These are phyloP conservation scores for Coleophoma eucalyptorum DNA, from an alignment of 2,329 filamentous ascomycete species.

Conservation along the genomic window DNA sequence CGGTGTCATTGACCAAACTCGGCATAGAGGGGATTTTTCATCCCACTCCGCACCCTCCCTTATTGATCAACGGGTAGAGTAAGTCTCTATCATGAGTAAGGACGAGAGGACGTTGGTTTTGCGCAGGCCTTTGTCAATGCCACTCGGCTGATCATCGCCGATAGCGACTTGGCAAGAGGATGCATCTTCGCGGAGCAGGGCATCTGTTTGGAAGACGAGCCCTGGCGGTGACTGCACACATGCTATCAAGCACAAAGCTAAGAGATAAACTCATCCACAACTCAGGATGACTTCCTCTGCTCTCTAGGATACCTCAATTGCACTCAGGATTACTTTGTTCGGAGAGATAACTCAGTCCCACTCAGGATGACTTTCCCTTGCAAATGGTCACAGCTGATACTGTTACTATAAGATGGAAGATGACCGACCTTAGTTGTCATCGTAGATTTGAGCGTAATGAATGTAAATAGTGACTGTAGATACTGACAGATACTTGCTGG, in stretches of 20 bases:
- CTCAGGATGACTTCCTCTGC: too few species aligned
- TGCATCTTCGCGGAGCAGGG: conserved; percentile 22
- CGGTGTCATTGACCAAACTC: conserved; percentile 15
- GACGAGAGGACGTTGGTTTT: conserved; percentile 16
- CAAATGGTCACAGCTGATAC: too few species aligned
- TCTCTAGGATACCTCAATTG: too few species aligned
- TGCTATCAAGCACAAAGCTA: conserved; percentile 5
- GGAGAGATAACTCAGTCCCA: too few species aligned
- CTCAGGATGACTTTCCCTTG: too few species aligned
- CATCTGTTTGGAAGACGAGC: conserved; percentile 8
- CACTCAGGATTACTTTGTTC: too few species aligned
- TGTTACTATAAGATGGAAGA: too few species aligned
- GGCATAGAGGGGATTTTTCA: conserved; percentile 5
- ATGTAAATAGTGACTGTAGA: too few species aligned
- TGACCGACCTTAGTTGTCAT: too few species aligned
- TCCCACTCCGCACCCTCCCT: conserved; percentile 9
- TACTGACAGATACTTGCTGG: too few species aligned
- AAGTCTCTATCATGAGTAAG: conserved; percentile 22
- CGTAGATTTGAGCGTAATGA: too few species aligned
- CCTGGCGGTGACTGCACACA: conserved; percentile 10
- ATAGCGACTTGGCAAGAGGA: conserved; percentile 28
- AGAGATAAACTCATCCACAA: too few species aligned
- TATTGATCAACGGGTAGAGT: conserved; percentile 23
- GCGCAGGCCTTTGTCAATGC: conserved; percentile 22
- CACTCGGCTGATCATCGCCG: conserved; percentile 21